phyloP scores from a whole-genome alignment of 1,284 basidiomycete genomes.

The Ceratobasidium sp. region DNA sequence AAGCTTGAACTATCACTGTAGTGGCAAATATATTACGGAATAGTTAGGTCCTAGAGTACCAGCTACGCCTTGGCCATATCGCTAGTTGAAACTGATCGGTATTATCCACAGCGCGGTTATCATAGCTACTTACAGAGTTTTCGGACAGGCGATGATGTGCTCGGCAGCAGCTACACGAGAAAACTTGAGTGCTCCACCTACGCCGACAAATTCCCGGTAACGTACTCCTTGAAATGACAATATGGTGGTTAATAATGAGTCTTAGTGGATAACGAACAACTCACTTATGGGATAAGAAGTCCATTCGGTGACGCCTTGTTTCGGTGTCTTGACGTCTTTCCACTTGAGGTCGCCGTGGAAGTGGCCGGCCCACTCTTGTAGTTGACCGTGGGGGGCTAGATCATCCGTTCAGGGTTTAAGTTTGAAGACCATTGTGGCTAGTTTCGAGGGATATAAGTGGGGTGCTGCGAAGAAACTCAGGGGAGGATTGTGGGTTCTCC shows the following conservation, averaged over 20 bases:
- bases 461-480: neutral
- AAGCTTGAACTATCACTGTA: neutral
- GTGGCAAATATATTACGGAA: no score
- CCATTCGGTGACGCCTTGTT: neutral
- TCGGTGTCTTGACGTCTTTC: neutral
- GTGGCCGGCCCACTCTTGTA: conserved; percentile 23
- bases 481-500: no score
- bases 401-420: neutral
- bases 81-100: neutral
- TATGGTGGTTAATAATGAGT: no score
- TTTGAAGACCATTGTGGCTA: neutral
- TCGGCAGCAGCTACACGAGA: no score
- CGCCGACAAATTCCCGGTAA: no score
- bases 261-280: neutral
- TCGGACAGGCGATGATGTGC: no score
- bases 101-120: neutral
- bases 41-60: neutral
- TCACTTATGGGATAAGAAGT: conserved; percentile 24
- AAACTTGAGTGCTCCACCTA: no score
- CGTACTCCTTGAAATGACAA: no score
- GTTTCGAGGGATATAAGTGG: neutral
- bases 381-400: conserved; percentile 7
- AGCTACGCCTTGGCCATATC: neutral
- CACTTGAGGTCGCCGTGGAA: neutral
- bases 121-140: neutral